Conservation (phyloP, 352 stramenopile species). For the Thalassiosira livingstoniorum region DNA sequence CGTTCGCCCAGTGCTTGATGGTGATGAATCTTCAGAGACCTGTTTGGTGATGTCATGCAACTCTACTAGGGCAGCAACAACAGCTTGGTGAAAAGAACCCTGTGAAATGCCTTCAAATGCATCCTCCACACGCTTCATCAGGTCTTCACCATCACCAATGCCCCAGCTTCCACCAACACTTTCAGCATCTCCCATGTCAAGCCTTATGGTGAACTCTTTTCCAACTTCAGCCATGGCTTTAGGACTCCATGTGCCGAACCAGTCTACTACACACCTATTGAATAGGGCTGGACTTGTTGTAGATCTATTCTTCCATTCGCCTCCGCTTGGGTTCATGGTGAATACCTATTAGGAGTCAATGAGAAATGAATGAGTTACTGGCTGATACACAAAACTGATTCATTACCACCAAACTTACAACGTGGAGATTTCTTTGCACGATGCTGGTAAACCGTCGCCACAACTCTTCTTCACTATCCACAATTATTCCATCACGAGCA, state of each 20-base stretch:
- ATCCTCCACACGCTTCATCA: constrained; percentile 79
- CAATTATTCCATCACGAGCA: constrained; percentile 84
- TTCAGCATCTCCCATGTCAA: constrained; percentile 93
- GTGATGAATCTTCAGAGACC: constrained; percentile 73
- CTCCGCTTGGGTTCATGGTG: constrained; percentile 99
- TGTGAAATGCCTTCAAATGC: constrained; percentile 74
- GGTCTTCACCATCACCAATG: constrained; percentile 72
- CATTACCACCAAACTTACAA: too few species aligned
- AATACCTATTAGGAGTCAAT: too few species aligned
- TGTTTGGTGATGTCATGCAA: constrained; percentile 86
- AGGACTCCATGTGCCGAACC: constrained; percentile 99
- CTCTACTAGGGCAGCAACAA: constrained; percentile 88
- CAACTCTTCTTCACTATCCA: constrained; percentile 91
- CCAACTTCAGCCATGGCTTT: constrained; percentile 98
- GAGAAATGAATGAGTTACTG: too few species aligned
- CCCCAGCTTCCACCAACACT: constrained; percentile 79
- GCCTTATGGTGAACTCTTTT: constrained; percentile 95
- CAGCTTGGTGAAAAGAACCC: constrained; percentile 82
- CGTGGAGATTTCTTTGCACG: constrained; percentile 99
- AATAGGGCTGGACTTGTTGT: constrained; percentile 99
- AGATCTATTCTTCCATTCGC: constrained; percentile 95
- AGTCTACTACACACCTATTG: constrained; percentile 99
- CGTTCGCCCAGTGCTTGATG: constrained; percentile 75
- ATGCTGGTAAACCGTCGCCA: constrained; percentile 96
- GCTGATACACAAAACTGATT: too few species aligned